Conservation (phyloP, 805 yeast genomes). For the Yarrowia yakushimensis region DNA sequence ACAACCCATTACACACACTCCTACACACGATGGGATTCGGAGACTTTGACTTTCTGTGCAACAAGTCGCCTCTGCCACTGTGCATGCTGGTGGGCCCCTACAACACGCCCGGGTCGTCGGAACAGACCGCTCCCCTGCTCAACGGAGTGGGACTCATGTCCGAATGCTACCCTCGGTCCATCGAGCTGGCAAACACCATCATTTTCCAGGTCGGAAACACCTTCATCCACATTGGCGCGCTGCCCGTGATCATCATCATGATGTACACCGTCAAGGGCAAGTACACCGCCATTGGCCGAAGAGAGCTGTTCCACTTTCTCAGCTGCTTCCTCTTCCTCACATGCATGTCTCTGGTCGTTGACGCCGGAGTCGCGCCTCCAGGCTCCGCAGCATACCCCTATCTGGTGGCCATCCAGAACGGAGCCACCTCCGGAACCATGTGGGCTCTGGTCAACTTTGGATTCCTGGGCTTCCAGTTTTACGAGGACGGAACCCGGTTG, state of each 20-base stretch:
- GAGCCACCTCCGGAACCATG: constrained; percentile 68
- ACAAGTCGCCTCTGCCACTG: constrained; percentile 67
- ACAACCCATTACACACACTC: neutral
- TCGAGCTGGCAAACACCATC: constrained; percentile 84
- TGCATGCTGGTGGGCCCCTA: constrained; percentile 70
- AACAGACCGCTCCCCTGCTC: constrained; percentile 27
- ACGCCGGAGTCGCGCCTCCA: constrained; percentile 91
- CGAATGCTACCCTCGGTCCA: constrained; percentile 77
- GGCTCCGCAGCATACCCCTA: constrained; percentile 71
- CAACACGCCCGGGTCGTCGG: constrained; percentile 32
- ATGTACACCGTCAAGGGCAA: constrained; percentile 74
- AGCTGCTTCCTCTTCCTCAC: constrained; percentile 56
- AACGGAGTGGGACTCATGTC: constrained; percentile 61
- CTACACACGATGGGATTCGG: constrained; percentile 58
- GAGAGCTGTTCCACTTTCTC: constrained; percentile 75
- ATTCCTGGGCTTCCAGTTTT: constrained; percentile 76
- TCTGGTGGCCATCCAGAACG: constrained; percentile 79
- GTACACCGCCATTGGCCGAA: constrained; percentile 92
- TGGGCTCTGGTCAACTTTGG: constrained; percentile 70
- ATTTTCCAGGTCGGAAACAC: constrained; percentile 87
- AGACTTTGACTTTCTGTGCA: constrained; percentile 59
- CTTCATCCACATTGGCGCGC: constrained; percentile 73
- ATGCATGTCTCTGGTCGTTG: constrained; percentile 70
- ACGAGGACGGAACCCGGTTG: constrained; percentile 85
- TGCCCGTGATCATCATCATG: constrained; percentile 62